phyloP scores from a whole-genome alignment of 495 filamentous ascomycete species.

The Trichoderma asperelloides region DNA sequence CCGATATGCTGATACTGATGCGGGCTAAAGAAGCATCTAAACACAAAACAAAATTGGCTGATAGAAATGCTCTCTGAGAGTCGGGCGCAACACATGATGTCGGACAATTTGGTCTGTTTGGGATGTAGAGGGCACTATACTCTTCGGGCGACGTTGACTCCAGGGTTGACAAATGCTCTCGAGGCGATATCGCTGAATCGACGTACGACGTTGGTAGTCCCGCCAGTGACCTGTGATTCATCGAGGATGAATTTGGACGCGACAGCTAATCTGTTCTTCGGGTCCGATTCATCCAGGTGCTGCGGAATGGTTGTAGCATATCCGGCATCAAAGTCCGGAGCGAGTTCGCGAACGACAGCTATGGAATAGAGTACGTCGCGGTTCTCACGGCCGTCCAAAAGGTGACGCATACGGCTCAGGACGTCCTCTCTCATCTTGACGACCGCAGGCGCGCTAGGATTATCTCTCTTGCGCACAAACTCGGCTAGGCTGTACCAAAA shows the following conservation, averaged over 20 bases:
- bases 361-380: slow-evolving; percentile 90
- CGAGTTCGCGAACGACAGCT: slow-evolving; percentile 66
- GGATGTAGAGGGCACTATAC: background rate
- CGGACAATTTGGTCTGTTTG: background rate
- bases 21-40: background rate
- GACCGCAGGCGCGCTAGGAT: slow-evolving; percentile 26
- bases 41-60: background rate
- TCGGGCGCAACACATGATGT: background rate
- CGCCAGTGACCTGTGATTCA: slow-evolving; percentile 57
- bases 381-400: slow-evolving; percentile 73
- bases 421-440: slow-evolving; percentile 51
- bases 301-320: slow-evolving; percentile 48
- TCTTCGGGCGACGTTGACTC: slow-evolving; percentile 12
- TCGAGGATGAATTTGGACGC: slow-evolving; percentile 75
- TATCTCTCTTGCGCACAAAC: slow-evolving; percentile 58
- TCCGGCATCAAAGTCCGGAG: slow-evolving; percentile 56
- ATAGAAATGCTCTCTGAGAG: background rate
- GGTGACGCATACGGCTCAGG: slow-evolving; percentile 49
- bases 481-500: slow-evolving; percentile 74
- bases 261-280: slow-evolving; percentile 63
- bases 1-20: background rate
- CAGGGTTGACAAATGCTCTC: slow-evolving; percentile 13
- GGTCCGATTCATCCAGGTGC: slow-evolving; percentile 59
- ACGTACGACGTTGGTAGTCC: slow-evolving; percentile 73
- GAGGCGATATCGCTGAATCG: slow-evolving; percentile 64